A percentile compares a stretch with the other conserved stretches of the same genome.
These are phyloP conservation scores for Yamadazyma phyllophila DNA, from an alignment of 805 yeast species.

Conservation along the genomic window DNA sequence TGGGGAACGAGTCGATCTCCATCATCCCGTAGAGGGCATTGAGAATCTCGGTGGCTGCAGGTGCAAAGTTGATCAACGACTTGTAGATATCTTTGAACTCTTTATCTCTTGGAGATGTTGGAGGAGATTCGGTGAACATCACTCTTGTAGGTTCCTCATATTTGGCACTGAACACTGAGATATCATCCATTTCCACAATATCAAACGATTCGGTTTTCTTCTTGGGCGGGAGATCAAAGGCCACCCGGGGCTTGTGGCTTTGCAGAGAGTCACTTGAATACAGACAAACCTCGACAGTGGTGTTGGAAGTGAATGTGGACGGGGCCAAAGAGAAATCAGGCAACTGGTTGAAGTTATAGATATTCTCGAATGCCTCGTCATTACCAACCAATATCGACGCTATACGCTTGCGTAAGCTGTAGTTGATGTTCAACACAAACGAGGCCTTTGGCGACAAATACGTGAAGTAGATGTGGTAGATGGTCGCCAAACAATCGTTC, in stretches of 20 bases:
- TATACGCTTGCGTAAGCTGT: slow-evolving; percentile 44
- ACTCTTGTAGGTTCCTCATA: not conserved
- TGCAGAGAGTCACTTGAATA: not conserved
- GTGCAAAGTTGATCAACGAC: slow-evolving; percentile 17
- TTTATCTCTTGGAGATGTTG: slow-evolving; percentile 12
- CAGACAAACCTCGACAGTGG: not conserved
- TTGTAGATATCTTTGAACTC: slow-evolving; percentile 11
- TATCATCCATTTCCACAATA: not conserved
- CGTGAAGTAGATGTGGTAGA: slow-evolving; percentile 63
- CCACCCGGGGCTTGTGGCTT: not conserved
- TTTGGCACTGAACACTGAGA: slow-evolving; percentile 7
- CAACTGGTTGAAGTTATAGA: slow-evolving; percentile 4
- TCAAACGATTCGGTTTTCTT: not conserved
- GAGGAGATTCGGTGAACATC: slow-evolving; percentile 1
- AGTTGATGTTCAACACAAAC: slow-evolving; percentile 67
- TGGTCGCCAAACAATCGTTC: slow-evolving; percentile 56
- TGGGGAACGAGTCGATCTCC: slow-evolving; percentile 73
- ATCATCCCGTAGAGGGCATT: slow-evolving; percentile 53
- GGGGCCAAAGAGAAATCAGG: not conserved
- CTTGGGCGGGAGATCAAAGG: not conserved
- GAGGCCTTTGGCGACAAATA: slow-evolving; percentile 68
- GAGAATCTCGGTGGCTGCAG: slow-evolving; percentile 50
- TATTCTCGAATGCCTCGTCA: slow-evolving; percentile 4
- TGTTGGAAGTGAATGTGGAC: not conserved
- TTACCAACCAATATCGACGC: slow-evolving; percentile 20